Percentiles rank a stretch among this genome's conserved stretches.
Conservation (phyloP, 73 alveolate genomes). For the Tetrahymena malaccensis region DNA sequence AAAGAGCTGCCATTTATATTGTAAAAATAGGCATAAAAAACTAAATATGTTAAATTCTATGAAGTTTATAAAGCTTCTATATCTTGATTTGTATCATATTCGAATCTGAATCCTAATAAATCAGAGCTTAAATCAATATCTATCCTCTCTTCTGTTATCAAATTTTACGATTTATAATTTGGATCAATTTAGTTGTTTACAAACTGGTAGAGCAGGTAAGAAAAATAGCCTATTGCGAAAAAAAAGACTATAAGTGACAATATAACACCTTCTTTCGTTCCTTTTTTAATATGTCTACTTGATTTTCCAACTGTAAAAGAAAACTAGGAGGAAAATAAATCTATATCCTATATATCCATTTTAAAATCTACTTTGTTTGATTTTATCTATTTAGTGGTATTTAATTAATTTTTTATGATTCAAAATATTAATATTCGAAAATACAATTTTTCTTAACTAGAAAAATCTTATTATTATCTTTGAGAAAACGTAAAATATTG, state of each 20-base stretch:
- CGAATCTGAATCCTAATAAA: background rate
- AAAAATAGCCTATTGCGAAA: background rate
- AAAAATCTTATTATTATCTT: too few species aligned
- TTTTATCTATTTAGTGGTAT: too few species aligned
- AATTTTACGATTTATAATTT: too few species aligned
- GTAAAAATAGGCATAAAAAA: background rate
- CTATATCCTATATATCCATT: background rate
- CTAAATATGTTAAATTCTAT: background rate
- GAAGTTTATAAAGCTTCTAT: background rate
- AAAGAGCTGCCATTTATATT: background rate
- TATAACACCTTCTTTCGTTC: background rate
- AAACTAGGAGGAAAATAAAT: background rate
- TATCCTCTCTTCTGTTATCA: background rate
- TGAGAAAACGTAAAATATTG: too few species aligned
- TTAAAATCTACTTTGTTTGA: too few species aligned
- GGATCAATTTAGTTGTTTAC: background rate
- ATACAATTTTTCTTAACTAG: too few species aligned
- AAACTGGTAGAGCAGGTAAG: background rate
- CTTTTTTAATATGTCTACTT: background rate
- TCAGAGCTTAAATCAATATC: background rate
- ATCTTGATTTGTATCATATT: background rate
- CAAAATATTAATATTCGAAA: too few species aligned
- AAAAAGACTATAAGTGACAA: background rate
- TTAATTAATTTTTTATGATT: too few species aligned
- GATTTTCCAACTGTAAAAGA: background rate